Conservation (phyloP, 257 asterid species). For the Asclepias syriaca region DNA sequence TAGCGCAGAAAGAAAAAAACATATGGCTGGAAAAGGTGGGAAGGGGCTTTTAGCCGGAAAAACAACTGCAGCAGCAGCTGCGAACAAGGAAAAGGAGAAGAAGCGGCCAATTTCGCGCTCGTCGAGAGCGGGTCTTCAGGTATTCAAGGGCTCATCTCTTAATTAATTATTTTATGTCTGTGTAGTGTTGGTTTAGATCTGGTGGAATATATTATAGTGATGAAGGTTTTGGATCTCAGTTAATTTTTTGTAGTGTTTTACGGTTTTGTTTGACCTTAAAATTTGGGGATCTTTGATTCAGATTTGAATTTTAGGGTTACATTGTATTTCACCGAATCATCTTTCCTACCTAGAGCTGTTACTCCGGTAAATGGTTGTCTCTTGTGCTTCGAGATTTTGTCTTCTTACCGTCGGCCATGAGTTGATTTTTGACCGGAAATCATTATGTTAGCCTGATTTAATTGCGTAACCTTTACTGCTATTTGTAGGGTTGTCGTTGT, state of each 20-base stretch:
- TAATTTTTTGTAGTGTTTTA: not conserved
- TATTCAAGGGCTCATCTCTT: not conserved
- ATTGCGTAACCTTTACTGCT: not conserved
- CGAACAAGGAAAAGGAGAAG: constrained; percentile 82
- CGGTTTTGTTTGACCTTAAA: not conserved
- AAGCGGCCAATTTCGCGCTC: constrained; percentile 79
- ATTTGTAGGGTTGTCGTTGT: not conserved
- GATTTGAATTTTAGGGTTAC: too few relatives aligned
- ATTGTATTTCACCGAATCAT: not conserved
- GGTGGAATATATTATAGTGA: not conserved
- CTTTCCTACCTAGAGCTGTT: not conserved
- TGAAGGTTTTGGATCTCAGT: not conserved
- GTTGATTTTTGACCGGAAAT: not conserved
- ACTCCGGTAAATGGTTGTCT: not conserved
- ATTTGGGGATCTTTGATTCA: not conserved
- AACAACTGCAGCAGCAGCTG: constrained; percentile 72
- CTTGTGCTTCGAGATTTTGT: not conserved
- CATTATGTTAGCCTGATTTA: not conserved
- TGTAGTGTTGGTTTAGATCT: not conserved
- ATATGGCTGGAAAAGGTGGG: constrained; percentile 97
- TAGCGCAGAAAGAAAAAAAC: not conserved
- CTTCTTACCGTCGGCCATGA: not conserved
- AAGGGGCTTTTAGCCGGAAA: constrained; percentile 93
- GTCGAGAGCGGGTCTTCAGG: constrained; percentile 97
- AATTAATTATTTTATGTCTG: too few relatives aligned